A percentile compares a stretch with the other conserved stretches of the same genome.
phyloP scores from a whole-genome alignment of 805 yeast genomes.

The Yamadazyma phyllophila region DNA sequence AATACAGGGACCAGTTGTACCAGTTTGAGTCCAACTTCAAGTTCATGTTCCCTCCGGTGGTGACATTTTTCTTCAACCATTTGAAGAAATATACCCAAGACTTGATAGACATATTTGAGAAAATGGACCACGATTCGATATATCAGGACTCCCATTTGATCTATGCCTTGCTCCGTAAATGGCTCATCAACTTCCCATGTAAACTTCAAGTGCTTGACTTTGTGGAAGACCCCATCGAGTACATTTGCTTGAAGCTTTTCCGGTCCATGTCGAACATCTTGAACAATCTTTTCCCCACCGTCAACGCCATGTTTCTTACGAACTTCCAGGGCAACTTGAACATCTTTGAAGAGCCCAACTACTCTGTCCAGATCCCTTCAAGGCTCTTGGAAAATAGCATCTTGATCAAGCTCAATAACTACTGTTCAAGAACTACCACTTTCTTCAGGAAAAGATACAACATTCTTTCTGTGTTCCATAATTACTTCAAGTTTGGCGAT shows the following conservation, averaged over 20 bases:
- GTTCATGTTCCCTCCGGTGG: conserved; percentile 1
- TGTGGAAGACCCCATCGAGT: conserved; percentile 14
- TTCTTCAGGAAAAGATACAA: conserved; percentile 23
- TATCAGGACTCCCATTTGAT: conserved; percentile 6
- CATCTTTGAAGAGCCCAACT: conserved; percentile 13
- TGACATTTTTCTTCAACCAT: conserved; percentile 6
- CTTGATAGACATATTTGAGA: conserved; percentile 5
- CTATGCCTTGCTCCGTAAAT: conserved; percentile 19
- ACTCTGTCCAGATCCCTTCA: conserved; percentile 1
- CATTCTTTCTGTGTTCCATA: conserved; percentile 16
- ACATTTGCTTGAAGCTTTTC: conserved; percentile 15
- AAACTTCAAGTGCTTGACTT: conserved; percentile 13
- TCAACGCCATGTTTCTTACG: conserved; percentile 19
- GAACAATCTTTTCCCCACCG: conserved; percentile 23
- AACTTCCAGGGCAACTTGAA: conserved; percentile 23
- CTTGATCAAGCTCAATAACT: conserved; percentile 4
- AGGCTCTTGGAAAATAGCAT: conserved; percentile 10
- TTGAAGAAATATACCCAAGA: conserved; percentile 4
- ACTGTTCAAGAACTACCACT: conserved; percentile 17
- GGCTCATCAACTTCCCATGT: conserved; percentile 23
- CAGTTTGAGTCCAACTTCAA: conserved; percentile 4
- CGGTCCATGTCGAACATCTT: conserved; percentile 15
- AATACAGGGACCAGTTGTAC: conserved; percentile 11
- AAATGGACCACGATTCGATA: not conserved
- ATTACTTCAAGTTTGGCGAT: conserved; percentile 15